phyloP scores from a whole-genome alignment of 2,329 filamentous ascomycete genomes.

The Colletotrichum theobromicola region DNA sequence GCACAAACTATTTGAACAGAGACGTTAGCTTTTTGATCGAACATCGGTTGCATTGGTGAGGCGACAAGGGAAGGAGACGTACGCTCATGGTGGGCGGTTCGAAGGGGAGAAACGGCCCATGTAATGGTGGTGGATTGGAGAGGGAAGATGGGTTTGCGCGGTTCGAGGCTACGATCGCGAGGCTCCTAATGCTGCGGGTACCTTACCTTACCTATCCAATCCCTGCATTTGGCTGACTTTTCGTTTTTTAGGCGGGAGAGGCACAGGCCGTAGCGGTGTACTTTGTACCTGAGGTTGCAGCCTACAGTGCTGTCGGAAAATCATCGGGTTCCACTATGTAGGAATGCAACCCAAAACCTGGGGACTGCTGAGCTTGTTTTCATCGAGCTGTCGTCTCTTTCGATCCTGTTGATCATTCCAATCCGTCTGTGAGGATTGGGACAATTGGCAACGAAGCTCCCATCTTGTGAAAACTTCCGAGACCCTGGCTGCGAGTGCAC shows the following conservation, averaged over 20 bases:
- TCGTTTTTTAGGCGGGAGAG: conserved; percentile 11
- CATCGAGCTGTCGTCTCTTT: background rate
- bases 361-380: background rate
- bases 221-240: background rate
- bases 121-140: conserved; percentile 14
- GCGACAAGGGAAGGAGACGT: conserved; percentile 12
- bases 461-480: background rate
- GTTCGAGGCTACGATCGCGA: conserved; percentile 18
- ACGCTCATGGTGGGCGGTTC: conserved; percentile 39
- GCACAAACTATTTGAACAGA: conserved; percentile 70
- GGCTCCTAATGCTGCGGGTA: conserved; percentile 1
- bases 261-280: background rate
- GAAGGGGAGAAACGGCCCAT: conserved; percentile 20
- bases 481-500: background rate
- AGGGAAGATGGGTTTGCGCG: conserved; percentile 17
- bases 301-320: conserved; percentile 15
- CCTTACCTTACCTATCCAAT: background rate
- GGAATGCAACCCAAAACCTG: conserved; percentile 2
- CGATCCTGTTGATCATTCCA: background rate
- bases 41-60: background rate
- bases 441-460: background rate
- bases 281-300: background rate
- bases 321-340: conserved; percentile 15
- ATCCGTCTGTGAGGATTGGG: background rate
- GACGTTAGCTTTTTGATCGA: background rate